Percentiles rank a stretch among this genome's conserved stretches.
Evolutionary conservation across 202 grass and related monocot genomes (phyloP).

Genomic region (Carex sylvatica): DNA sequence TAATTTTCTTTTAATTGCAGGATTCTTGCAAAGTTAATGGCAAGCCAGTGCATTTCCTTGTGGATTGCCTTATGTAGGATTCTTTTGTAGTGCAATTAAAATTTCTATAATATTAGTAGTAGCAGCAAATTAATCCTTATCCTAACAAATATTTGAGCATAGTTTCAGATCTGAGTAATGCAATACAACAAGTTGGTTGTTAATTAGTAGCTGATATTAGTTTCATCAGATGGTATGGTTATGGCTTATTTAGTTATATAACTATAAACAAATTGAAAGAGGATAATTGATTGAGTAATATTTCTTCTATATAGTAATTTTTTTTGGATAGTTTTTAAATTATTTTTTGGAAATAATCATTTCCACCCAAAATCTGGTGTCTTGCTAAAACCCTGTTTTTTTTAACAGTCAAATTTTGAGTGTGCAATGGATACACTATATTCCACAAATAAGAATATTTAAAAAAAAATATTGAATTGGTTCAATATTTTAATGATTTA

Average conservation of each 20-base stretch:
- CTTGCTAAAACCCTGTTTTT: background rate
- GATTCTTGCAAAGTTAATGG: conserved; percentile 64
- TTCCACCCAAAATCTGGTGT: background rate
- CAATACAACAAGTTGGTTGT: background rate
- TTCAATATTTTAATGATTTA: background rate
- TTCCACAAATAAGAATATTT: too few relatives aligned
- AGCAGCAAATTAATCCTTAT: background rate
- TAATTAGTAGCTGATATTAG: background rate
- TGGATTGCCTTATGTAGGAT: conserved; percentile 67
- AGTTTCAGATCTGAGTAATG: background rate
- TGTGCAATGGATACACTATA: too few relatives aligned
- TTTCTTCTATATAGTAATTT: background rate
- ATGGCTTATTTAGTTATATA: too few relatives aligned
- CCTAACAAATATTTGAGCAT: background rate
- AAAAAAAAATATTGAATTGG: too few relatives aligned
- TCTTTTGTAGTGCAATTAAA: background rate
- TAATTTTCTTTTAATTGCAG: conserved; percentile 28
- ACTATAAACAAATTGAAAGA: background rate
- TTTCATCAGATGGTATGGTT: background rate
- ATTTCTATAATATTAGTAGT: conserved; percentile 5
- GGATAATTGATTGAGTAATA: background rate
- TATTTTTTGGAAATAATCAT: background rate
- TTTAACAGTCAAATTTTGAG: too few relatives aligned
- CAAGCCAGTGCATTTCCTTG: conserved; percentile 66
- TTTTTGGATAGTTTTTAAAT: background rate